A percentile compares a stretch with the other conserved stretches of the same genome.
Conservation (phyloP, 495 filamentous ascomycete species). For the Rusavskia elegans region DNA sequence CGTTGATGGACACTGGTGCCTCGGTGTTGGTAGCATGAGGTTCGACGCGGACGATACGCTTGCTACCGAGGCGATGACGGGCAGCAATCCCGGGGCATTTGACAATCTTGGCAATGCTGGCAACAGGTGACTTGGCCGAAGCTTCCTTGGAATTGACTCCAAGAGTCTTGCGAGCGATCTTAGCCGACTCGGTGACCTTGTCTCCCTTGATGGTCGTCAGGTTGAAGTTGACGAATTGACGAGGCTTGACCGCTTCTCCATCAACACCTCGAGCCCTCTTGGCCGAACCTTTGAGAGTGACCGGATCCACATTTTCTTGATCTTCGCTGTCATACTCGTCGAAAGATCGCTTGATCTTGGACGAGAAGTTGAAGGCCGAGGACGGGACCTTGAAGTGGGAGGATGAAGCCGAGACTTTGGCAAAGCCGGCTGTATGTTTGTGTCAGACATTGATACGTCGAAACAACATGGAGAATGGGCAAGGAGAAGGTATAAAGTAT, state of each 20-base stretch:
- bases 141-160: neutral
- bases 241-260: conserved; percentile 32
- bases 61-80: conserved; percentile 37
- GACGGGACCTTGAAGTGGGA: neutral
- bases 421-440: neutral
- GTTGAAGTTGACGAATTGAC: conserved; percentile 19
- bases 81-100: conserved; percentile 38
- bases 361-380: conserved; percentile 6
- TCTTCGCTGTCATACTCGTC: conserved; percentile 37
- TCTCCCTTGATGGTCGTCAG: conserved; percentile 11
- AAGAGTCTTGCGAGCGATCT: conserved; percentile 24
- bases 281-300: conserved; percentile 41
- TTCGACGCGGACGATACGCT: conserved; percentile 40
- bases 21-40: conserved; percentile 28
- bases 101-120: conserved; percentile 14
- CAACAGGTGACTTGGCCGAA: conserved; percentile 4
- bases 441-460: too few relatives aligned
- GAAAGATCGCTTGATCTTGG: conserved; percentile 24
- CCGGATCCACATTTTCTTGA: conserved; percentile 70
- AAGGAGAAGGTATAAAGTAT: neutral
- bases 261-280: conserved; percentile 43
- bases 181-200: conserved; percentile 22
- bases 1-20: conserved; percentile 61
- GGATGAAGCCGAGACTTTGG: neutral
- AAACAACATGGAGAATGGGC: neutral